phyloP scores from a whole-genome alignment of 1,139 yeast species.

The Yamadazyma aaseri region DNA sequence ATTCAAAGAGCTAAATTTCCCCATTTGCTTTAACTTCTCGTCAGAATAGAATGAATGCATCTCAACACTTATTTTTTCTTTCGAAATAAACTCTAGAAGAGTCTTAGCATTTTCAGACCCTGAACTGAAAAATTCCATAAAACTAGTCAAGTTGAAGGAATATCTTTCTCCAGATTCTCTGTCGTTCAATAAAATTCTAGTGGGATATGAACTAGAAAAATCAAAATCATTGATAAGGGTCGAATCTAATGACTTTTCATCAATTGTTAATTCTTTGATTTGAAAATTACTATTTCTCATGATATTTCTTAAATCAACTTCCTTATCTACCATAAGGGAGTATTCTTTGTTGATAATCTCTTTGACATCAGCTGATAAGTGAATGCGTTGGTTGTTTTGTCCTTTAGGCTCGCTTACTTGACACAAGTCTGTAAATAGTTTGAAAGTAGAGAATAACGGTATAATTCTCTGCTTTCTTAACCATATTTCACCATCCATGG shows the following conservation, averaged over 20 bases:
- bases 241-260: slow-evolving; percentile 26
- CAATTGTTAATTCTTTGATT: slow-evolving; percentile 33
- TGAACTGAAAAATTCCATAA: slow-evolving; percentile 26
- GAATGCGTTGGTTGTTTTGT: slow-evolving; percentile 1
- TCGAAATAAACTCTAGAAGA: slow-evolving; percentile 11
- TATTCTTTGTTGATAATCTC: background rate
- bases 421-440: slow-evolving; percentile 46
- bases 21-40: slow-evolving; percentile 43
- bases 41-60: slow-evolving; percentile 51
- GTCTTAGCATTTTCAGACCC: slow-evolving; percentile 13
- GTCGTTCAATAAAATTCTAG: slow-evolving; percentile 45
- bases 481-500: slow-evolving; percentile 53
- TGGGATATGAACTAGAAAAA: slow-evolving; percentile 49
- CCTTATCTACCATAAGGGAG: background rate
- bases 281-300: slow-evolving; percentile 28
- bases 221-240: slow-evolving; percentile 46
- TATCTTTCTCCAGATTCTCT: slow-evolving; percentile 26
- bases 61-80: slow-evolving; percentile 28
- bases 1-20: slow-evolving; percentile 33
- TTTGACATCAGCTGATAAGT: background rate
- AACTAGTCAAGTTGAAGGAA: slow-evolving; percentile 45
- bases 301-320: slow-evolving; percentile 25
- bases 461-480: slow-evolving; percentile 44
- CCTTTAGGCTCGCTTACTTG: slow-evolving; percentile 34
- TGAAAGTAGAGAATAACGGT: slow-evolving; percentile 52